Conservation (phyloP, 164 flowering plant genomes). For the Piper betle region DNA sequence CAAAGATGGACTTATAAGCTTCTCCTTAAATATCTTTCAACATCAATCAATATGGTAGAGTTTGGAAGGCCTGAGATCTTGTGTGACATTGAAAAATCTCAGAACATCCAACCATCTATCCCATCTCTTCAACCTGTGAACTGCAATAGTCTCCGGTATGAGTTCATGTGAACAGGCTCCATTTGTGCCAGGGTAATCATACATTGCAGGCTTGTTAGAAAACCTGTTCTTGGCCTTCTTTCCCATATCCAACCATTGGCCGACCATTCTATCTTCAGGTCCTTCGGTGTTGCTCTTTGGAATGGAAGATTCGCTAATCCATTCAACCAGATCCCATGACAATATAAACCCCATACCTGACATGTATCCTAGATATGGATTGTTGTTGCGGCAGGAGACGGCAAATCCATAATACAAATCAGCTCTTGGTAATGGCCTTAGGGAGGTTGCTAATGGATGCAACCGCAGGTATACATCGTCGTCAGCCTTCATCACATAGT, state of each 20-base stretch:
- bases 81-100: constrained; percentile 41
- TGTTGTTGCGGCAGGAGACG: constrained; percentile 40
- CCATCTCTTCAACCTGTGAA: constrained; percentile 49
- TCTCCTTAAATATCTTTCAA: neutral
- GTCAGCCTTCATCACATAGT: constrained; percentile 60
- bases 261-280: constrained; percentile 48
- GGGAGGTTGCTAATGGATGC: constrained; percentile 20
- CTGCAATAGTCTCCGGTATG: constrained; percentile 43
- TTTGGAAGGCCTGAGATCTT: constrained; percentile 21
- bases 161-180: constrained; percentile 54
- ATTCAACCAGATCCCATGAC: constrained; percentile 54
- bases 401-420: constrained; percentile 60
- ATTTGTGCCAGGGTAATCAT: constrained; percentile 46
- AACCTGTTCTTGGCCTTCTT: constrained; percentile 33
- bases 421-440: constrained; percentile 23
- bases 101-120: constrained; percentile 45
- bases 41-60: constrained; percentile 20
- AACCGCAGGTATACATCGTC: constrained; percentile 42
- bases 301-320: constrained; percentile 34
- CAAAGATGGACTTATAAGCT: too few species aligned
- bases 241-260: constrained; percentile 43
- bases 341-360: constrained; percentile 59
- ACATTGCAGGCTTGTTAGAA: constrained; percentile 43
- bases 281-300: constrained; percentile 27
- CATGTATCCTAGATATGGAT: constrained; percentile 49